phyloP scores from a whole-genome alignment of 2,329 filamentous ascomycete species.

The Sporothrix curviconia region DNA sequence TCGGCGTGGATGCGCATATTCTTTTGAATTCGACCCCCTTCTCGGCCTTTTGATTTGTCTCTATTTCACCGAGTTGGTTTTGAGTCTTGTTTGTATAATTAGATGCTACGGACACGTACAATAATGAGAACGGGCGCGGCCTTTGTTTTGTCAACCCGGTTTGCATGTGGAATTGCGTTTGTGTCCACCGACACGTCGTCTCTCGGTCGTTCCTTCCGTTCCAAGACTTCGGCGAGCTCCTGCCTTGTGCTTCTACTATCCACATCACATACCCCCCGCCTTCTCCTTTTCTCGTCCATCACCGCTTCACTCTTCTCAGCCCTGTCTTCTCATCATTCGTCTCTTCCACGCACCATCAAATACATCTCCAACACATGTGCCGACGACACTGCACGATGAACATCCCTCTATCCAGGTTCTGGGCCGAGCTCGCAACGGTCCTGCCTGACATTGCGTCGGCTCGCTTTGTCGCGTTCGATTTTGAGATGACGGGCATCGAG shows the following conservation, averaged over 20 bases:
- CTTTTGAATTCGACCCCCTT: not conserved
- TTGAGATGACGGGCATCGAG: conserved; percentile 34
- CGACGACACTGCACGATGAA: conserved; percentile 22
- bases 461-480: conserved; percentile 30
- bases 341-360: not conserved
- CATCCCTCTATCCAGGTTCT: conserved; percentile 25
- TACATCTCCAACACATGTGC: not conserved
- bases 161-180: not conserved
- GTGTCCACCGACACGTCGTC: no score
- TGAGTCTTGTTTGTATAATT: not conserved
- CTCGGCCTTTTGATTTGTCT: not conserved
- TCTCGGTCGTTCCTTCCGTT: conserved; percentile 3
- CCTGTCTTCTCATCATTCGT: no score
- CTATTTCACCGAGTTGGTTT: not conserved
- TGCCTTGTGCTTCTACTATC: not conserved
- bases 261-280: not conserved
- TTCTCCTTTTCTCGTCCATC: not conserved
- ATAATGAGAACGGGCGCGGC: not conserved
- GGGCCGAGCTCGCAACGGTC: conserved; percentile 25
- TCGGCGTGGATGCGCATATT: conserved; percentile 3
- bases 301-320: not conserved
- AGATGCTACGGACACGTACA: not conserved
- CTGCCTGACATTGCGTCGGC: conserved; percentile 26
- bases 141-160: not conserved
- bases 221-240: not conserved